Base-by-base conservation (phyloP, 257 asterid species). In the Echites panduratus region DNA sequence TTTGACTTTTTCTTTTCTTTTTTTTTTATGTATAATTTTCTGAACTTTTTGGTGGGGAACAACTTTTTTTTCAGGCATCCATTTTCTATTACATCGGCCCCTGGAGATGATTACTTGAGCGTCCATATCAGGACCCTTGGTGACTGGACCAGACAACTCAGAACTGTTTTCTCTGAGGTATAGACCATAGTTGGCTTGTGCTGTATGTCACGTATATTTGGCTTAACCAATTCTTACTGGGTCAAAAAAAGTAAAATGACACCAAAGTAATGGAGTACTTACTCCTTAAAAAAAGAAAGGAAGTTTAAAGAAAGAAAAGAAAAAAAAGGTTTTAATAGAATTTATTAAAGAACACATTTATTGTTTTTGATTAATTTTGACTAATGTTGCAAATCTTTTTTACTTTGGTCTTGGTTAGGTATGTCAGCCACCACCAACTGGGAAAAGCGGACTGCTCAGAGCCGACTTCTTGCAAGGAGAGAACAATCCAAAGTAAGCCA, bases 61-160 rank as follows among this genome's bases (percentile, higher is more conserved):
- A 8, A 68, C 24, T 71, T 73, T 73, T 71, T 77, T 73, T 75
- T 76, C 87, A 92, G 97, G 97, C 97, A 92, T 61, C 97, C 97
- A 71, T 92, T 92, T 63, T 92, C 95, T 65, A 89, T 92, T 40
- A 92, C 97, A 20, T 89, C 96, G 16, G 95, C 97, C 40, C 96
- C 97, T 0, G 85, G 86, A 71, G 95, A 92, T 78, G 93, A 89
- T 80, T 77, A 92, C 79, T 70, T 92, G 69, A 92, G 97, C 79
- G 96, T 92, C 35, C 97, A 92, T 72, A 92, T 92, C 67, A 73
- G 96, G 70, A 89, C 89, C 1, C 83, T 82, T 17, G 97, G 97
- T 56, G 97, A 92, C 70, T 92, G 97, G 97, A 92, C 97, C 32
- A 80, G 89, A 65, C 93, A 92, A 83, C 90, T 92, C 50, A 88